Evolutionary conservation across 129 eudicot species (phyloP).

Genomic region (Daucus carota): DH1_v3.0 NC_030383.2:7014501-7015000

Average conservation of each 20-base stretch:
- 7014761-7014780: background rate
- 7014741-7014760: background rate
- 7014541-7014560: slow-evolving; percentile 62
- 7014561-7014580: slow-evolving; percentile 84
- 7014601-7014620: slow-evolving; percentile 71
- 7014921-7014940: background rate
- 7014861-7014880: too few relatives aligned
- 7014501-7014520: slow-evolving; percentile 50
- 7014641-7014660: slow-evolving; percentile 52
- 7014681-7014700: background rate
- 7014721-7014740: background rate
- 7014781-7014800: too few relatives aligned
- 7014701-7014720: background rate
- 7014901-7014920: too few relatives aligned
- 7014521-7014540: slow-evolving; percentile 69
- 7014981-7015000: slow-evolving; percentile 89
- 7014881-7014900: background rate
- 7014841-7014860: too few relatives aligned
- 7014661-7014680: background rate
- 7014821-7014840: too few relatives aligned
- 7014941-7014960: background rate
- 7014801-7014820: too few relatives aligned
- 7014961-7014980: slow-evolving; percentile 80
- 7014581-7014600: slow-evolving; percentile 84
- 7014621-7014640: slow-evolving; percentile 71